Evolutionary conservation across 2,329 filamentous ascomycete genomes (phyloP).

Genomic region (Xylaria sp.): DNA sequence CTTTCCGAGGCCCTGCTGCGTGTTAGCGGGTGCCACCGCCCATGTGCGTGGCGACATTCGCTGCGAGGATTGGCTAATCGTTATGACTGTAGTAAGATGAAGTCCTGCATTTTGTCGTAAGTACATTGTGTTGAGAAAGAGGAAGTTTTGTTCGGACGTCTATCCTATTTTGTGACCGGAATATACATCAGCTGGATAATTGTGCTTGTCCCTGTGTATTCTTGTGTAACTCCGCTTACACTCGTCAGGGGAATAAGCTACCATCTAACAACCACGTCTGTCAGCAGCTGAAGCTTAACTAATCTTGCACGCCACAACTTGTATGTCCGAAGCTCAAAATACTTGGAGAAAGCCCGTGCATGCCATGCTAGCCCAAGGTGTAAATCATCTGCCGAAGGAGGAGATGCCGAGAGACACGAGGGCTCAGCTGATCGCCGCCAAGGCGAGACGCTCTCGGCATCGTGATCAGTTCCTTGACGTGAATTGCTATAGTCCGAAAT

Average conservation of each 20-base stretch:
- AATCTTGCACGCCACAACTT: not conserved
- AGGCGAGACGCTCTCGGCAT: not conserved
- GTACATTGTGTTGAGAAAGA: no score
- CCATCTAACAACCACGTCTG: no score
- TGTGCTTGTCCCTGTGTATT: no score
- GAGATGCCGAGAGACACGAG: not conserved
- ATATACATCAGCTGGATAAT: no score
- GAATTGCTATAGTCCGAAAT: not conserved
- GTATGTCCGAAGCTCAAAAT: not conserved
- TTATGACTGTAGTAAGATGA: not conserved
- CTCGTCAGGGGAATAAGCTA: no score
- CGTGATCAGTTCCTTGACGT: not conserved
- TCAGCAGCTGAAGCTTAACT: not conserved
- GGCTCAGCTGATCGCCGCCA: not conserved
- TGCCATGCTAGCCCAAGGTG: not conserved
- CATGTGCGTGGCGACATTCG: not conserved
- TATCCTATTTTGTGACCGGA: no score
- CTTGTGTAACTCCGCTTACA: no score
- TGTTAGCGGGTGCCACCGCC: not conserved
- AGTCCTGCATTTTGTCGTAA: no score
- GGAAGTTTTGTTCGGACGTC: no score
- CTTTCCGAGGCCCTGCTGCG: not conserved
- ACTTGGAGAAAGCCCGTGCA: not conserved
- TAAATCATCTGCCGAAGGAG: not conserved
- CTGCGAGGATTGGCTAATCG: not conserved